phyloP scores from a whole-genome alignment of 2,329 filamentous ascomycete genomes.

The Tympanopsis confertula region DNA sequence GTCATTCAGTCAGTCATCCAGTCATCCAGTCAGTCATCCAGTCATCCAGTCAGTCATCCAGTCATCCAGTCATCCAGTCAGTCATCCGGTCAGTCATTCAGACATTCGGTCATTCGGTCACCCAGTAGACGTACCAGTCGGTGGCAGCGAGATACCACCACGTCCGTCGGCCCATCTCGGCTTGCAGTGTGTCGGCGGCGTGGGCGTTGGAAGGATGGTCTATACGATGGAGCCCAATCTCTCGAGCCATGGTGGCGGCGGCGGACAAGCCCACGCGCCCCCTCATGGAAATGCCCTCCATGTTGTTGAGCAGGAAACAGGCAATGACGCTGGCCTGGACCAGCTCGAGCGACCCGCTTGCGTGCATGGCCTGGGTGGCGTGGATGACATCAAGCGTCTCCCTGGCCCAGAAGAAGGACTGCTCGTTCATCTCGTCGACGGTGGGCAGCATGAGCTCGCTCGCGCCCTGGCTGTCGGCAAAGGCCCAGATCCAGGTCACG shows the following conservation, averaged over 20 bases:
- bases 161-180: slow-evolving; percentile 24
- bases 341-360: slow-evolving; percentile 8
- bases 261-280: slow-evolving; percentile 9
- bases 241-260: slow-evolving; percentile 4
- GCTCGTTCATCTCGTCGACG: slow-evolving; percentile 1
- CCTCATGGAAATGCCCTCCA: slow-evolving; percentile 12
- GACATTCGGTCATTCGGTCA: background rate
- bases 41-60: no score
- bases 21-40: no score
- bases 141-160: slow-evolving; percentile 28
- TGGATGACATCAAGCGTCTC: slow-evolving; percentile 3
- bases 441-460: background rate
- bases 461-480: slow-evolving; percentile 5
- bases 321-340: slow-evolving; percentile 13
- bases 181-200: slow-evolving; percentile 10
- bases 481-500: slow-evolving; percentile 17
- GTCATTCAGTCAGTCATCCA: no score
- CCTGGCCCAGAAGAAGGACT: slow-evolving; percentile 4
- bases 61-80: no score
- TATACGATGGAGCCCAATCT: slow-evolving; percentile 19
- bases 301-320: slow-evolving; percentile 13
- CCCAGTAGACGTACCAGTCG: slow-evolving; percentile 21
- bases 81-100: background rate
- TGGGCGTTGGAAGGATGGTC: slow-evolving; percentile 13
- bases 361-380: background rate